A percentile compares a stretch with the other conserved stretches of the same genome.
These are phyloP conservation scores for Chloris gayana DNA, from an alignment of 176 grass and related monocot genomes.

Conservation along the genomic window DNA sequence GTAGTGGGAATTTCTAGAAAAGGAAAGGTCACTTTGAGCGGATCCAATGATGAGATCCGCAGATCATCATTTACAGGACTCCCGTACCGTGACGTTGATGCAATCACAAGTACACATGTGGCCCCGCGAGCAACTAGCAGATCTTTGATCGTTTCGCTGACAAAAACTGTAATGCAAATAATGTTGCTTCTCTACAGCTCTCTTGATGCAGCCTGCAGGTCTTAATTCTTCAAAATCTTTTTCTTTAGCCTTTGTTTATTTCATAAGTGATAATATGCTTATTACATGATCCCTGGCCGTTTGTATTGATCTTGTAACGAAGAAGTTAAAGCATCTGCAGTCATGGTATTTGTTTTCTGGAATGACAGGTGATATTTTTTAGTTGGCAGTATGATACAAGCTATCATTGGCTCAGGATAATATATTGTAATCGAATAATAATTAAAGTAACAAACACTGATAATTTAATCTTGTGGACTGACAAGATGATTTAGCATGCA, in stretches of 20 bases:
- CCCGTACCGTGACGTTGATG: not conserved
- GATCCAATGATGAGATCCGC: conserved; percentile 19
- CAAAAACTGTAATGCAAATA: not conserved
- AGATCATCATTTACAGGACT: not conserved
- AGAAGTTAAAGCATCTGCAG: not conserved
- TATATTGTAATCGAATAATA: not conserved
- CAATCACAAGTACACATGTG: not conserved
- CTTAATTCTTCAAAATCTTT: not conserved
- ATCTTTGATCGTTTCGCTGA: conserved; percentile 13
- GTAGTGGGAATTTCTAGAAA: not conserved
- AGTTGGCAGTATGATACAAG: not conserved
- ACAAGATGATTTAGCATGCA: too few relatives aligned
- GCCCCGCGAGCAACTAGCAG: not conserved
- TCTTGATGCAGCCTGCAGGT: too few relatives aligned
- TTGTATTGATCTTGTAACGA: not conserved
- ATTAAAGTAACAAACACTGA: not conserved
- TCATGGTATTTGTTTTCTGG: too few relatives aligned
- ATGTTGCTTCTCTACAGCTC: not conserved
- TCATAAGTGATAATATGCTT: not conserved
- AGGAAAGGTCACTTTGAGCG: not conserved
- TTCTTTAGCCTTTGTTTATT: not conserved
- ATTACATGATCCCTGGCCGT: not conserved
- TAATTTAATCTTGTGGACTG: too few relatives aligned
- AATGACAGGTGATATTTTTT: not conserved
- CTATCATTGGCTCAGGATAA: not conserved